Evolutionary conservation across 2,329 filamentous ascomycete genomes (phyloP).

Genomic region (Alternaria sp.): DNA sequence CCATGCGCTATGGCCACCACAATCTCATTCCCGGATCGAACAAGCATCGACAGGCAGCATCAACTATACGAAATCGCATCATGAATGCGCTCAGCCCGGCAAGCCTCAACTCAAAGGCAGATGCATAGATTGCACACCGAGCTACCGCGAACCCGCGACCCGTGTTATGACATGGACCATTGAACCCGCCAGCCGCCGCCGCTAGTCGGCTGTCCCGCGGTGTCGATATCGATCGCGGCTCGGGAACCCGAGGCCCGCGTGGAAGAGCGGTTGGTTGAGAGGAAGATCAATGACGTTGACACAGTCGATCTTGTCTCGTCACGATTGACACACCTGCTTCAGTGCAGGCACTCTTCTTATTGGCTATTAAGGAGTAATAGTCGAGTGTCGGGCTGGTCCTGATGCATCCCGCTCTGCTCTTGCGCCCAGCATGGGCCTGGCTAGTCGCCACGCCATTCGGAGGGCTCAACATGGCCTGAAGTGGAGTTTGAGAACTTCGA

Average conservation of each 20-base stretch:
- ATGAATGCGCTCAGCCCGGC: not conserved
- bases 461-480: not conserved
- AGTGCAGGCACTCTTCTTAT: not conserved
- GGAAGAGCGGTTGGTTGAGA: not conserved
- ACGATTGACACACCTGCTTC: not conserved
- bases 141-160: not conserved
- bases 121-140: not conserved
- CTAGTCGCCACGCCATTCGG: not conserved
- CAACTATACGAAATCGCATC: slow-evolving; percentile 29
- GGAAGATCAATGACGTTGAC: not conserved
- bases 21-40: slow-evolving; percentile 59
- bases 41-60: slow-evolving; percentile 54
- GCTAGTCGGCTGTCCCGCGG: not conserved
- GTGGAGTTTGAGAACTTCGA: not conserved
- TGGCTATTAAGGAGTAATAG: not conserved
- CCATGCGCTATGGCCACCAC: slow-evolving; percentile 57
- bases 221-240: not conserved
- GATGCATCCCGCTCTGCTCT: not conserved
- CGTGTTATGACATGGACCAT: not conserved
- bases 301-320: not conserved
- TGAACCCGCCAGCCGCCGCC: not conserved
- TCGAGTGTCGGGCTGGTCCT: not conserved
- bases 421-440: too few relatives aligned
- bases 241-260: not conserved
- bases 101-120: not conserved